phyloP scores from a whole-genome alignment of 2,329 filamentous ascomycete species.

The Zasmidium angulare region DNA sequence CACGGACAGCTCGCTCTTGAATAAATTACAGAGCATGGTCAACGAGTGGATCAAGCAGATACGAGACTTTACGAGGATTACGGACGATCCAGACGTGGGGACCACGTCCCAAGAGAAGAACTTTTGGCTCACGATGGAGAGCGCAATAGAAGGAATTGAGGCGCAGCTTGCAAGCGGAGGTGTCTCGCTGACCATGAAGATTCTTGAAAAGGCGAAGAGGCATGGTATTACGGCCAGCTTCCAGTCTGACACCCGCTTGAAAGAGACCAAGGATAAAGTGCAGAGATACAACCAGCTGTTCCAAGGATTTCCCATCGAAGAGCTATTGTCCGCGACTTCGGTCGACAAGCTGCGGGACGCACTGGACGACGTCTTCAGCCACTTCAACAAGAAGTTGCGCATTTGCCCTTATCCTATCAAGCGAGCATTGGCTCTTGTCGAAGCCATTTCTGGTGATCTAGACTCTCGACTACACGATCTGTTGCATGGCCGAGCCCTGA shows the following conservation, averaged over 20 bases:
- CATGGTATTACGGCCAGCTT: conserved; percentile 98
- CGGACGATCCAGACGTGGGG: conserved; percentile 72
- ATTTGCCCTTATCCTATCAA: conserved; percentile 94
- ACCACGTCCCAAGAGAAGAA: conserved; percentile 97
- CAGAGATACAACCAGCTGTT: conserved; percentile 99
- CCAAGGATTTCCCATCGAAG: conserved; percentile 95
- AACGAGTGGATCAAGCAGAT: conserved; percentile 99
- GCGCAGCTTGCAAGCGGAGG: conserved; percentile 84
- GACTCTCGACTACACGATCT: conserved; percentile 83
- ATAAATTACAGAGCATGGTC: conserved; percentile 87
- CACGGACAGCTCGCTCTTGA: conserved; percentile 87
- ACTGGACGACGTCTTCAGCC: conserved; percentile 82
- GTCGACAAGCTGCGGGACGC: conserved; percentile 86
- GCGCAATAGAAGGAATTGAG: conserved; percentile 87
- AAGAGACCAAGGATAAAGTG: conserved; percentile 92
- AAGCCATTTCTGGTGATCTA: conserved; percentile 92
- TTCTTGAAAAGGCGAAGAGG: conserved; percentile 93
- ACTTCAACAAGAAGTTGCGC: conserved; percentile 96
- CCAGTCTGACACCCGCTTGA: conserved; percentile 89
- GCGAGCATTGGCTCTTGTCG: conserved; percentile 87
- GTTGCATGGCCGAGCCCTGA: conserved; percentile 80
- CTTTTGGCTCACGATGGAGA: conserved; percentile 98
- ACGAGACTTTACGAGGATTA: conserved; percentile 91
- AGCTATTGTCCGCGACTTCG: conserved; percentile 88
- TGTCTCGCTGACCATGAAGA: conserved; percentile 86